Conservation (phyloP, 176 grass and related monocot genomes). For the Olyra latifolia region DNA sequence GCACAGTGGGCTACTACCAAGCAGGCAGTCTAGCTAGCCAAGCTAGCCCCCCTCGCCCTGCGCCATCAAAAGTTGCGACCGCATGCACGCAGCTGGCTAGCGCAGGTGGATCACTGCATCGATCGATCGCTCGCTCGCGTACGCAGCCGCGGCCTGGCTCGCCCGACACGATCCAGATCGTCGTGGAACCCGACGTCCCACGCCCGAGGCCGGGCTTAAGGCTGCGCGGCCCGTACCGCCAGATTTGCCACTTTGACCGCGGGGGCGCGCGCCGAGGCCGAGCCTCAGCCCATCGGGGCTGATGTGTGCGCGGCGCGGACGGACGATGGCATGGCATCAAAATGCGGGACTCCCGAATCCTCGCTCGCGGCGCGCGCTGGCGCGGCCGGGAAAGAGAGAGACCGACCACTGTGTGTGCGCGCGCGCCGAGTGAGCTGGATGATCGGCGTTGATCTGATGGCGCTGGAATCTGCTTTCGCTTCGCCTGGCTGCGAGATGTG, state of each 20-base stretch:
- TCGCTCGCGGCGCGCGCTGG: not conserved
- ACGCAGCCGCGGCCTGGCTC: not conserved
- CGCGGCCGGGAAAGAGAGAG: constrained; percentile 5
- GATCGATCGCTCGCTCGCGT: not conserved
- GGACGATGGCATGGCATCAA: constrained; percentile 16
- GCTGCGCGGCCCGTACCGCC: constrained; percentile 19
- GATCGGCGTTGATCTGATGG: not conserved
- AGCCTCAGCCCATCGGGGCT: not conserved
- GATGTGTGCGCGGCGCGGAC: too few species aligned
- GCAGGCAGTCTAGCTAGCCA: not conserved
- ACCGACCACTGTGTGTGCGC: not conserved
- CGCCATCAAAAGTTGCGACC: constrained; percentile 49
- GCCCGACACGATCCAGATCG: constrained; percentile 27
- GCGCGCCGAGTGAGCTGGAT: not conserved
- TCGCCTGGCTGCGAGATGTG: not conserved
- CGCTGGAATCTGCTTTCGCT: constrained; percentile 55
- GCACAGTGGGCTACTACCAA: constrained; percentile 28
- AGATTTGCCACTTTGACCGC: constrained; percentile 39
- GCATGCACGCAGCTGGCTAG: constrained; percentile 30
- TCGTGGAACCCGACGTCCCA: not conserved
- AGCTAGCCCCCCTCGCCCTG: not conserved
- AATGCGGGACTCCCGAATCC: constrained; percentile 30
- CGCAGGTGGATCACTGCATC: constrained; percentile 1
- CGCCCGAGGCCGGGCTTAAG: not conserved
- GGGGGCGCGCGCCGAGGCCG: not conserved